phyloP scores from a whole-genome alignment of 2,329 filamentous ascomycete species.

The Beauveria sp. region DNA sequence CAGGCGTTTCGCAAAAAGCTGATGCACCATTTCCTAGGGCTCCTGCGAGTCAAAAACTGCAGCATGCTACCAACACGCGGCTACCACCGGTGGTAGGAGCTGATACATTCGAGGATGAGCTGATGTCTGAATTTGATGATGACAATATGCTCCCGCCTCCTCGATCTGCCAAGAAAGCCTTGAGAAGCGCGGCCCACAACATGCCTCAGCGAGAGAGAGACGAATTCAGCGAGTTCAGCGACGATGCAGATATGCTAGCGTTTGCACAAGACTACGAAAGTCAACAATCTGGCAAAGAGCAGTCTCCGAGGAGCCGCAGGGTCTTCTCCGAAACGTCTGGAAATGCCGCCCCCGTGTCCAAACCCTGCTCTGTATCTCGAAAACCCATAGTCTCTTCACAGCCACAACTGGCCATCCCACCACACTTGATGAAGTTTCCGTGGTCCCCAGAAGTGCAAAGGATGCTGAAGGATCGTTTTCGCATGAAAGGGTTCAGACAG shows the following conservation, averaged over 20 bases:
- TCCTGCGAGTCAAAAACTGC: background rate
- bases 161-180: background rate
- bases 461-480: constrained; percentile 75
- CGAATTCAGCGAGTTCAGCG: constrained; percentile 40
- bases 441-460: constrained; percentile 84
- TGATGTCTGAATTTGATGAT: constrained; percentile 24
- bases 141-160: constrained; percentile 14
- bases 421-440: constrained; percentile 53
- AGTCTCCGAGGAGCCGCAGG: constrained; percentile 23
- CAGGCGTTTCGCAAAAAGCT: background rate
- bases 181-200: background rate
- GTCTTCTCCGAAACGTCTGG: constrained; percentile 42
- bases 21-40: constrained; percentile 20
- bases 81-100: background rate
- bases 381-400: constrained; percentile 16
- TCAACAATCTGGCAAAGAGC: constrained; percentile 24
- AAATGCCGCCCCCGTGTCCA: constrained; percentile 29
- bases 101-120: constrained; percentile 18
- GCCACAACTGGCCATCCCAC: constrained; percentile 31
- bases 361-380: constrained; percentile 25
- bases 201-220: constrained; percentile 19
- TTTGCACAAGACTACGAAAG: constrained; percentile 43
- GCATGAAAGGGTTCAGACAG: constrained; percentile 76
- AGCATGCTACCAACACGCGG: background rate
- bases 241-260: constrained; percentile 45